phyloP scores from a whole-genome alignment of 257 asterid species.

The Fraxinus quadrangulata region DNA sequence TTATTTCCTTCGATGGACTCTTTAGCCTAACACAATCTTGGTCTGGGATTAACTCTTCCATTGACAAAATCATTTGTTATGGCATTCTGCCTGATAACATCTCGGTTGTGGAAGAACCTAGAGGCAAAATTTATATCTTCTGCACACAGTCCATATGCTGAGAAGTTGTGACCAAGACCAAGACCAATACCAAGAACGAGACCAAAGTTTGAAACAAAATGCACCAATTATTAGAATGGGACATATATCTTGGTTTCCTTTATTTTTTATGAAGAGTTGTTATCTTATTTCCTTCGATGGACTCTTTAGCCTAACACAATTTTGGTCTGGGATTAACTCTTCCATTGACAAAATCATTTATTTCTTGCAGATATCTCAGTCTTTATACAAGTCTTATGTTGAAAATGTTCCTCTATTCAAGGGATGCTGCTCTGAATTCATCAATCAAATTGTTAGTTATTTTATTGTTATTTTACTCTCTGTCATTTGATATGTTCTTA shows the following conservation, averaged over 20 bases:
- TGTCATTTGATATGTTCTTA: background rate
- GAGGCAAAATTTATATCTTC: background rate
- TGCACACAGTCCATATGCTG: background rate
- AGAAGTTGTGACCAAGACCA: background rate
- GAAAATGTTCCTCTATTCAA: slow-evolving; percentile 71
- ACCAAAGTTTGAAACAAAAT: background rate
- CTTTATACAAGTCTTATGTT: slow-evolving; percentile 62
- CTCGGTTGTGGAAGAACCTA: background rate
- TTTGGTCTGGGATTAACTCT: background rate
- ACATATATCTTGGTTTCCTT: background rate
- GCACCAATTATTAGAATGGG: background rate
- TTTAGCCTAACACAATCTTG: background rate
- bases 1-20: background rate
- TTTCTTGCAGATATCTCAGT: slow-evolving; percentile 71
- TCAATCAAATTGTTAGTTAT: slow-evolving; percentile 80
- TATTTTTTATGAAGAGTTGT: background rate
- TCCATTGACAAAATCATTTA: slow-evolving; percentile 21
- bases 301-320: background rate
- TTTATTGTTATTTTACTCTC: slow-evolving; percentile 11
- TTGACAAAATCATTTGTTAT: slow-evolving; percentile 17
- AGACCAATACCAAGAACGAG: no score
- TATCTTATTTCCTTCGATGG: background rate
- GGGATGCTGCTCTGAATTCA: slow-evolving; percentile 80
- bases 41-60: background rate
- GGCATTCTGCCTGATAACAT: background rate